Evolutionary conservation across 2,329 filamentous ascomycete species (phyloP), one percentile per base, ranked within the genome.

Genomic region (Gaeumannomyces tritici): DNA sequence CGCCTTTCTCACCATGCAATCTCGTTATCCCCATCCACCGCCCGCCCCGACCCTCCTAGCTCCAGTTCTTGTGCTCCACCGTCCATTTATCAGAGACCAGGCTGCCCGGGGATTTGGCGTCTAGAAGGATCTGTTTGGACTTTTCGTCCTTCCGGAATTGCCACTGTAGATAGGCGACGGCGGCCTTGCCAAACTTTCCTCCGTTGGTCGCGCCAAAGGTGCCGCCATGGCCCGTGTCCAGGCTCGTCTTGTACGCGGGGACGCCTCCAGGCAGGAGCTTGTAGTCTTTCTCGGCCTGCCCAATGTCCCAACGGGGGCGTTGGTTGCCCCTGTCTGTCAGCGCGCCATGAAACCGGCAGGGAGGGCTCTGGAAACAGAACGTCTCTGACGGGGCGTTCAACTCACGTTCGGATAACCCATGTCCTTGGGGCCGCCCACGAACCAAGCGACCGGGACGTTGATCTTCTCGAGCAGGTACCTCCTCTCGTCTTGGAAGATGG

Each of bases 401-500:
- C 65, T 57, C 56, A 67, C 67, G 55, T 67, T 67, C 12, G 65
- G 66, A 42, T 65, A 63, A 8, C 65, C 66, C 66, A 67, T 67
- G 26, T 67, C 66, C 59, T 64, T 67, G 21, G 62, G 60, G 26
- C 65, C 66, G 24, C 67, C 67, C 1, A 67, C 60, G 35, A 67
- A 68, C 62, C 62, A 68, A 13, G 65, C 66, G n/a, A 68, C 66
- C 12, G 66, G 67, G 11, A 67, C 64, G 55, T 67, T 67, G 62
- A 68, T 68, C 62, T 67, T 66, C 55, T 66, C 61, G 35, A 68
- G 31, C 13, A 68, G 59, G 27, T 68, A 68, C 12, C 66, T 54
- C 62, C 64, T 64, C 54, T 68, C 63, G 55, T 68, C 67, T 60
- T 68, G 66, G 61, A 68, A 68, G 61, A 68, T 67, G 61, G 62